A percentile compares a stretch with the other conserved stretches of the same genome.
phyloP scores from a whole-genome alignment of 306 rosid species.

The Morella rubra region DNA sequence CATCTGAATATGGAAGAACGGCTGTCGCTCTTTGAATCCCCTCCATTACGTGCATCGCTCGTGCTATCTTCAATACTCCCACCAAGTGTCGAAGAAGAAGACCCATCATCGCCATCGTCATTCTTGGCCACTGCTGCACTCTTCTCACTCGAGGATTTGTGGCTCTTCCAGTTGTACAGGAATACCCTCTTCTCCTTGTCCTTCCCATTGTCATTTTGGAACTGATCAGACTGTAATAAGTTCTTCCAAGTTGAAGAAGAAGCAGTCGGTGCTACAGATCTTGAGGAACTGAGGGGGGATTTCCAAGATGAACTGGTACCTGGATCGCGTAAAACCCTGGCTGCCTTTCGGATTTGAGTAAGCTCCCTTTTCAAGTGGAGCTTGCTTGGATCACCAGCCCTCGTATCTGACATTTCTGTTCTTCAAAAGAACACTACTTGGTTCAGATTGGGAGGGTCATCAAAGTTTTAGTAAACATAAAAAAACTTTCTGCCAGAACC shows the following conservation, averaged over 20 bases:
- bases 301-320: conserved; percentile 92
- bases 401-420: conserved; percentile 52
- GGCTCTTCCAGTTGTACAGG: conserved; percentile 81
- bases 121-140: conserved; percentile 28
- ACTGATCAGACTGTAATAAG: conserved; percentile 12
- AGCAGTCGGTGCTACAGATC: conserved; percentile 49
- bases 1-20: conserved; percentile 52
- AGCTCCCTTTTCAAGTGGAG: conserved; percentile 85
- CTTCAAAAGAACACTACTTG: neutral
- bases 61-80: conserved; percentile 61
- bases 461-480: neutral
- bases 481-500: neutral
- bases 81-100: conserved; percentile 49
- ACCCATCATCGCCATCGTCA: conserved; percentile 40
- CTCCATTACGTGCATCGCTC: conserved; percentile 67
- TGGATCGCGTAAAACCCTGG: conserved; percentile 88
- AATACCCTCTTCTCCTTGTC: conserved; percentile 52
- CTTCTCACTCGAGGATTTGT: conserved; percentile 56
- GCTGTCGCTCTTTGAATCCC: conserved; percentile 60
- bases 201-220: conserved; percentile 23
- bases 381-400: conserved; percentile 71
- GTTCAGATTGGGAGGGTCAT: neutral
- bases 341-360: conserved; percentile 93
- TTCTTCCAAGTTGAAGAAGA: conserved; percentile 42
- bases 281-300: conserved; percentile 70